Evolutionary conservation across 768 basidiomycete genomes (phyloP).

Genomic region (Aureoboletus auriporus): DNA sequence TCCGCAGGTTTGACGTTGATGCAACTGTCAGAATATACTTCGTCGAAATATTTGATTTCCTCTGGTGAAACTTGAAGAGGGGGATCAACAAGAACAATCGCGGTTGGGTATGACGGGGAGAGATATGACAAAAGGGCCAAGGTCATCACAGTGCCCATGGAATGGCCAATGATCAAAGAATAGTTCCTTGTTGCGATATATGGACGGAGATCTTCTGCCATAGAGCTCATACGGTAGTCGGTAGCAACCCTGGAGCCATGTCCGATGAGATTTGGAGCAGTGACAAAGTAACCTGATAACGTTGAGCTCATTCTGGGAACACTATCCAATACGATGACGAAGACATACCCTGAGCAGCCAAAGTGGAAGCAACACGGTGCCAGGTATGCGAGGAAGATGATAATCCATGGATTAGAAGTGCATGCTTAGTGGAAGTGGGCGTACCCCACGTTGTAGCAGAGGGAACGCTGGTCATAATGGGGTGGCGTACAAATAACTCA

Average conservation of each 20-base stretch:
- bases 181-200: slow-evolving; percentile 12
- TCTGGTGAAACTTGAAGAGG: not conserved
- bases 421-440: slow-evolving; percentile 19
- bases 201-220: slow-evolving; percentile 16
- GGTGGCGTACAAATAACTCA: no score
- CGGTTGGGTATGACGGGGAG: slow-evolving; percentile 3
- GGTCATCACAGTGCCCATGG: slow-evolving; percentile 6
- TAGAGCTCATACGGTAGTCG: slow-evolving; percentile 11
- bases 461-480: slow-evolving; percentile 14
- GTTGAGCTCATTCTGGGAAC: not conserved
- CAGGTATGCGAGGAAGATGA: slow-evolving; percentile 18
- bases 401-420: slow-evolving; percentile 25
- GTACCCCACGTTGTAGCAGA: slow-evolving; percentile 22
- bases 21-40: not conserved
- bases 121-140: slow-evolving; percentile 11
- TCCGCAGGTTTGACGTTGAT: not conserved
- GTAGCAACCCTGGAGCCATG: slow-evolving; percentile 10
- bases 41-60: not conserved
- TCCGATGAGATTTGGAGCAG: slow-evolving; percentile 20
- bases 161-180: slow-evolving; percentile 18
- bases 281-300: slow-evolving; percentile 18
- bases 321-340: no score
- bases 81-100: slow-evolving; percentile 20
- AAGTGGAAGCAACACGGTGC: slow-evolving; percentile 13
- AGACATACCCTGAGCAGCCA: slow-evolving; percentile 16